Conservation (phyloP, 140 eudicot species). For the Senecio squalidus region DNA sequence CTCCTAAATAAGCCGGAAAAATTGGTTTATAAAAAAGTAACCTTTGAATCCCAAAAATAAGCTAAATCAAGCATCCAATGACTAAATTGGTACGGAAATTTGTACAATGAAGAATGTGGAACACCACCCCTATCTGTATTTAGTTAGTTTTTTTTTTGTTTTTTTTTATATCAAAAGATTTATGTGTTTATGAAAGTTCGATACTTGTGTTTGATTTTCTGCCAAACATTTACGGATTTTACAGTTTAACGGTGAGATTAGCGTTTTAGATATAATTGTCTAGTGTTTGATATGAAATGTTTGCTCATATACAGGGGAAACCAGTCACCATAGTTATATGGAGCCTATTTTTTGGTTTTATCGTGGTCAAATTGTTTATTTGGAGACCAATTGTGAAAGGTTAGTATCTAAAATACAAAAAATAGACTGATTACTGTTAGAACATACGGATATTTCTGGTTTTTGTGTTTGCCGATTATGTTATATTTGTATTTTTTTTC, state of each 20-base stretch:
- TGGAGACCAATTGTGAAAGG: slow-evolving; percentile 44
- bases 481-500: neutral
- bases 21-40: too few species aligned
- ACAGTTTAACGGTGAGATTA: neutral
- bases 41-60: too few species aligned
- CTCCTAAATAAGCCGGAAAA: too few species aligned
- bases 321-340: slow-evolving; percentile 26
- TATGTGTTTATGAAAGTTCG: neutral
- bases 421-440: neutral
- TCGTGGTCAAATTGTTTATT: slow-evolving; percentile 30
- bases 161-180: too few species aligned
- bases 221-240: too few species aligned
- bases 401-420: slow-evolving; percentile 19
- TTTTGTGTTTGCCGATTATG: neutral
- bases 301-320: slow-evolving; percentile 16
- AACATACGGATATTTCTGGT: neutral
- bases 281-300: neutral
- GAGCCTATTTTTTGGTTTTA: slow-evolving; percentile 22
- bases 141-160: too few species aligned
- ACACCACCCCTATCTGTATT: too few species aligned
- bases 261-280: neutral
- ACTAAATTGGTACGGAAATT: too few species aligned
- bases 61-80: too few species aligned
- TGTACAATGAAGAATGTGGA: too few species aligned
- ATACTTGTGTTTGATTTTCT: neutral